phyloP scores from a whole-genome alignment of 2,329 filamentous ascomycete species.

The Paecilomyces niveus region DNA sequence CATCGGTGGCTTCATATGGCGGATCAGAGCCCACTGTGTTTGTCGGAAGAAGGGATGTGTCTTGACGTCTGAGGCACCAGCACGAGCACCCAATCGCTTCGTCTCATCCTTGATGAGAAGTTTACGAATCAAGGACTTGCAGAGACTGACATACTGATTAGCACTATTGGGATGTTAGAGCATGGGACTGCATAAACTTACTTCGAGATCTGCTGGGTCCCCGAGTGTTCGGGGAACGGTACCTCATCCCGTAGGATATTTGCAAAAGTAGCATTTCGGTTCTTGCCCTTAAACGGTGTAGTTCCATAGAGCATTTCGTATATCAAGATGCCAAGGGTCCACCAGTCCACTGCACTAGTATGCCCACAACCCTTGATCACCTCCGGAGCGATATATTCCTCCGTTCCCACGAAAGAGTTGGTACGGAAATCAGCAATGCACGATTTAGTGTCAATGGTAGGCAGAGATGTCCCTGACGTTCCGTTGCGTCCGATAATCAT shows the following conservation, averaged over 20 bases:
- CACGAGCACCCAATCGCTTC: constrained; percentile 82
- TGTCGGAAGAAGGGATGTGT: constrained; percentile 90
- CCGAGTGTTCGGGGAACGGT: constrained; percentile 84
- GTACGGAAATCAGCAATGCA: constrained; percentile 98
- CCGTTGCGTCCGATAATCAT: constrained; percentile 95
- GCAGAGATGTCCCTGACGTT: constrained; percentile 75
- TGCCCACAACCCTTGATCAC: constrained; percentile 98
- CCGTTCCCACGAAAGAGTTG: constrained; percentile 96
- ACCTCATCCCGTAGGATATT: constrained; percentile 96
- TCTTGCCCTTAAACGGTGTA: constrained; percentile 99
- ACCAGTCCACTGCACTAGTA: constrained; percentile 98
- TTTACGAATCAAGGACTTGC: constrained; percentile 94
- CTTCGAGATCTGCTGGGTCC: constrained; percentile 83
- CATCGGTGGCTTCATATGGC: constrained; percentile 97
- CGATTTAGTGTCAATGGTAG: constrained; percentile 97
- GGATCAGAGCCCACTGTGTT: constrained; percentile 93
- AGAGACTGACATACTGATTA: constrained; percentile 55
- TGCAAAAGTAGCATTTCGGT: constrained; percentile 93
- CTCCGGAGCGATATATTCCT: constrained; percentile 97
- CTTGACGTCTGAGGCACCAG: constrained; percentile 95
- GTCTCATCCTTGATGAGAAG: constrained; percentile 97
- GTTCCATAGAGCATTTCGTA: constrained; percentile 99
- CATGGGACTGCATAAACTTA: constrained; percentile 43
- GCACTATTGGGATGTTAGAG: not conserved
- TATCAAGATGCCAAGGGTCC: constrained; percentile 93